Base-by-base conservation (phyloP, 305 asterid genomes). In the Plantago lanceolata region DNA sequence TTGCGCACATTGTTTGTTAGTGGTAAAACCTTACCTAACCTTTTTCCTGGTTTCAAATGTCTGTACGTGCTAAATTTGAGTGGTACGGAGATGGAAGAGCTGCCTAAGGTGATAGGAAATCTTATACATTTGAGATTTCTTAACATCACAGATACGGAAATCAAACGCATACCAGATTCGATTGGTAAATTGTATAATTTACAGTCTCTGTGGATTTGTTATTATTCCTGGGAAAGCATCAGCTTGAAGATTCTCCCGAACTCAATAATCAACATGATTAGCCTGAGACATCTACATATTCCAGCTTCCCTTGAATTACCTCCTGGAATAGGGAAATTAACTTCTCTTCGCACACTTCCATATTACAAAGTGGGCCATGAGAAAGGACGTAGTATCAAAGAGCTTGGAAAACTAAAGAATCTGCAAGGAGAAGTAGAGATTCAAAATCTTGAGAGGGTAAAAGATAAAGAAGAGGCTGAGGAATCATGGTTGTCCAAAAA, bases 381-480 rank as follows among this genome's bases (percentile, higher is more conserved):
- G 16, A 18, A 18, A 8, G 81, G 74, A n/a, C 15, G 40, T 19
- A 26, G 48, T 48, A 73, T 73, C 50, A 57, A 1, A 29, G 78
- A 76, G 63, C 56, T 48, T 9, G 20, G 20, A 48, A 48, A 8
- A 8, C 9, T 48, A 8, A 9, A 0, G 54, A 48, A 48, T 77
- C 75, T 72, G 0, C 44, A 20, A 61, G 65, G 65, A 19, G 73
- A 72, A 8, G 43, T 72, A 0, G 19, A n/a, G 18, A 9, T 31
- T 57, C 20, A 44, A n/a, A 65, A 69, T 65, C 75, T 66, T 61
- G 73, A 77, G 18, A 50, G 21, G 6, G 74, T 77, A 31, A 47
- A 18, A 18, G 51, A 8, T 31, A 65, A 44, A 48, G 65, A 64
- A 48, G 74, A 70, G 20, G 72, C 82, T 12, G 12, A 1, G 37